These are phyloP conservation scores for Pseudogymnoascus sp. DNA, from an alignment of 2,329 filamentous ascomycete species.

Conservation along the genomic window DNA sequence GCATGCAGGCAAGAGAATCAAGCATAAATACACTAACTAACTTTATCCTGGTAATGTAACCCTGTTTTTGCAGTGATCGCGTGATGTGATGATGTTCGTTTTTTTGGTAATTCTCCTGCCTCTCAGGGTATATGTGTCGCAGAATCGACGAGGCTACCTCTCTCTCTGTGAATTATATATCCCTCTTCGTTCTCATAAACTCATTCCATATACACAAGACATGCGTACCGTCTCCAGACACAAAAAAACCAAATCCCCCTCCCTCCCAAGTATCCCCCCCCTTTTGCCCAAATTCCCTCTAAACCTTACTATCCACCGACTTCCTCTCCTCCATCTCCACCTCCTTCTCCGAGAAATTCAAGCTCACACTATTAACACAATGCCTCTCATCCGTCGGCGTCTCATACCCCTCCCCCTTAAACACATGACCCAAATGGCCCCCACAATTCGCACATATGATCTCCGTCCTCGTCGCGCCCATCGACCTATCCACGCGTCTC, in stretches of 20 bases:
- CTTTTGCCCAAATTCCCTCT: background rate
- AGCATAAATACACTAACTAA: slow-evolving; percentile 5
- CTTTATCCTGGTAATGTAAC: background rate
- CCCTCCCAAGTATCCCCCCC: background rate
- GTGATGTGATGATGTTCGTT: background rate
- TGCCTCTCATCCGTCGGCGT: slow-evolving; percentile 94
- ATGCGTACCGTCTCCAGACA: background rate
- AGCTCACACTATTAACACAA: slow-evolving; percentile 87
- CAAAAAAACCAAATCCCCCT: background rate
- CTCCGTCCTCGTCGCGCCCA: slow-evolving; percentile 83
- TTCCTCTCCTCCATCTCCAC: slow-evolving; percentile 36
- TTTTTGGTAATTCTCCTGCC: background rate
- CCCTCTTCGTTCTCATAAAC: background rate
- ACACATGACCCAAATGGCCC: slow-evolving; percentile 84
- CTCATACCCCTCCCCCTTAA: slow-evolving; percentile 77
- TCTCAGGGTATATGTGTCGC: slow-evolving; percentile 3
- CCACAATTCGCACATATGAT: slow-evolving; percentile 94
- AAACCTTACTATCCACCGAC: slow-evolving; percentile 35
- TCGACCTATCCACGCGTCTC: slow-evolving; percentile 66
- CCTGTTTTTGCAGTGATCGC: background rate
- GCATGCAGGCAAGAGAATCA: slow-evolving; percentile 6
- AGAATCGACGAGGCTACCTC: background rate
- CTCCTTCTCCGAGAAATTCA: slow-evolving; percentile 69
- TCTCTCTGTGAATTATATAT: background rate
- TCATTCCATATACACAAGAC: slow-evolving; percentile 2